Evolutionary conservation across 257 asterid genomes (phyloP).

Genomic region (Schizonepeta tenuifolia): DNA sequence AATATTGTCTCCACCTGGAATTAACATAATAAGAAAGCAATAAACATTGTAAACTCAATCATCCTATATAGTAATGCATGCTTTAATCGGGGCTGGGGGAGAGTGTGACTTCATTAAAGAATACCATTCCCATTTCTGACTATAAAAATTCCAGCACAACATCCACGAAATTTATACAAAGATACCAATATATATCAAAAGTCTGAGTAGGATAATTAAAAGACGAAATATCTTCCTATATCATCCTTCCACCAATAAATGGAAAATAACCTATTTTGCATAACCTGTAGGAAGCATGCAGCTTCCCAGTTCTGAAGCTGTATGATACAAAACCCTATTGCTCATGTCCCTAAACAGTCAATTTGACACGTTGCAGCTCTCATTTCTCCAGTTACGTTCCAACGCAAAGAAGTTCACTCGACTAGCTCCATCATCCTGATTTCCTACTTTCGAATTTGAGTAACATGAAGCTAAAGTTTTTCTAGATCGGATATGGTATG

Average conservation of each 20-base stretch:
- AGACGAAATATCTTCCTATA: not conserved
- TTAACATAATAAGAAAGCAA: conserved; percentile 25
- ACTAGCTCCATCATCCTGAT: not conserved
- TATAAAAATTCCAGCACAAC: conserved; percentile 19
- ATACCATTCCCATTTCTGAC: conserved; percentile 13
- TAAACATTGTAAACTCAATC: not conserved
- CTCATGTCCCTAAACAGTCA: conserved; percentile 8
- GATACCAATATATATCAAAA: conserved; percentile 10
- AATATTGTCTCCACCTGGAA: conserved; percentile 87
- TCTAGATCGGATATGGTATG: conserved; percentile 5
- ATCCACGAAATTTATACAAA: conserved; percentile 12
- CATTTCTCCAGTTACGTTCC: not conserved
- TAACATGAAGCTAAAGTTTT: not conserved
- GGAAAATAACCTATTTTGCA: not conserved
- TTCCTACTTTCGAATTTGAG: conserved; percentile 10
- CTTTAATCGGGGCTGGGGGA: not conserved
- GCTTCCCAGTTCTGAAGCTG: conserved; percentile 8
- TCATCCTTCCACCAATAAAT: conserved; percentile 25
- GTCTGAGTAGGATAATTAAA: not conserved
- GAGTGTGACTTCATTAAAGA: conserved; percentile 9
- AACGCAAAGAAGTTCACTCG: not conserved
- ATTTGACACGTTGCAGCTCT: conserved; percentile 2
- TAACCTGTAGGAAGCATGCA: not conserved
- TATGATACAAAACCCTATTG: not conserved
- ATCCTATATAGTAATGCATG: conserved; percentile 15